These are phyloP conservation scores for Colletotrichum tanaceti DNA, from an alignment of 2,329 filamentous ascomycete genomes.

Conservation along the genomic window DNA sequence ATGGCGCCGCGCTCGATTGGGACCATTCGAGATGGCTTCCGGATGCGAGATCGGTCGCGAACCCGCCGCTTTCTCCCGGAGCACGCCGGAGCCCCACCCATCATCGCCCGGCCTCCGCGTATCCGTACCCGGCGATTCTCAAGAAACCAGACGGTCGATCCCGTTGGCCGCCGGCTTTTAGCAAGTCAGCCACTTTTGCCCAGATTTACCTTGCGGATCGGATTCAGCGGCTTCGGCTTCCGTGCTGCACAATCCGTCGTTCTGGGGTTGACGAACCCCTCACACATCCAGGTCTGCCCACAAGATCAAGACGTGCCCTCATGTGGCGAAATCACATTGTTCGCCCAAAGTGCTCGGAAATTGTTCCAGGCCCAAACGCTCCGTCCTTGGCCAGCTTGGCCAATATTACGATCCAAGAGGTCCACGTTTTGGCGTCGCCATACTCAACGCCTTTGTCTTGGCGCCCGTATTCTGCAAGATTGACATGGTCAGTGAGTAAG, in stretches of 20 bases:
- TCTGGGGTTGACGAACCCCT: slow-evolving; percentile 56
- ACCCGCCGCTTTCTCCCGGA: slow-evolving; percentile 24
- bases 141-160: slow-evolving; percentile 56
- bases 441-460: too few relatives aligned
- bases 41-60: slow-evolving; percentile 51
- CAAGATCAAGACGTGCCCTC: too few relatives aligned
- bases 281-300: too few relatives aligned
- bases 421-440: too few relatives aligned
- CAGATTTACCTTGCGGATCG: slow-evolving; percentile 61
- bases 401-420: too few relatives aligned
- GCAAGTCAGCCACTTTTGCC: slow-evolving; percentile 60
- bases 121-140: slow-evolving; percentile 60
- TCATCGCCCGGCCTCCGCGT: slow-evolving; percentile 17
- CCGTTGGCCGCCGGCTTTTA: slow-evolving; percentile 57
- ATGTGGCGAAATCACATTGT: too few relatives aligned
- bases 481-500: too few relatives aligned
- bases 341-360: too few relatives aligned
- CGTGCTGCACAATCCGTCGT: slow-evolving; percentile 55
- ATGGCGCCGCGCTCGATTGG: slow-evolving; percentile 54
- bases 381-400: too few relatives aligned
- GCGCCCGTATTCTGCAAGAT: too few relatives aligned
- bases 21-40: slow-evolving; percentile 55
- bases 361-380: too few relatives aligned
- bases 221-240: slow-evolving; percentile 62
- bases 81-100: slow-evolving; percentile 21